A percentile compares a stretch with the other conserved stretches of the same genome.
Conservation (phyloP, 1,284 basidiomycete species). For the Pholiota adiposa region DNA sequence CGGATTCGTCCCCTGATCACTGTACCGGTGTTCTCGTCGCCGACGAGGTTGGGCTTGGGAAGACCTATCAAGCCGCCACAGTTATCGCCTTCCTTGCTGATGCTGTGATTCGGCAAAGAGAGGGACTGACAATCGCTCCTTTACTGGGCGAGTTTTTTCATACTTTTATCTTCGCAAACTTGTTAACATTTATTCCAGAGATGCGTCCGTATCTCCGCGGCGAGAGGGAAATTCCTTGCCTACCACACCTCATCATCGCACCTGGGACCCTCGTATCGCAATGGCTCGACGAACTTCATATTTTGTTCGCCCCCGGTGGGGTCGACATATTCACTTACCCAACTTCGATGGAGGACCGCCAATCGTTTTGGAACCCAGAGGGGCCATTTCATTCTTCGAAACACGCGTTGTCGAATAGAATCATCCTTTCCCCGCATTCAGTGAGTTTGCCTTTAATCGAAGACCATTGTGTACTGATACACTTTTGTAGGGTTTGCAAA, state of each 20-base stretch:
- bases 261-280: conserved; percentile 31
- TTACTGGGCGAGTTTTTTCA: conserved; percentile 23
- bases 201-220: conserved; percentile 20
- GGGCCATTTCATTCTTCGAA: conserved; percentile 25
- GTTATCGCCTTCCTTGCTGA: conserved; percentile 28
- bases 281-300: conserved; percentile 29
- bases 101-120: conserved; percentile 6
- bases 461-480: neutral
- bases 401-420: conserved; percentile 19
- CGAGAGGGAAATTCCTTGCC: conserved; percentile 8
- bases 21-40: conserved; percentile 27
- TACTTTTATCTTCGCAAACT: neutral
- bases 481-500: conserved; percentile 16
- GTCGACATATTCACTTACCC: conserved; percentile 28
- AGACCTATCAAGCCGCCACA: conserved; percentile 27
- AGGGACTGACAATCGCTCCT: conserved; percentile 9
- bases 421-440: conserved; percentile 32
- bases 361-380: conserved; percentile 27
- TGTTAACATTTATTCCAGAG: conserved; percentile 9
- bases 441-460: conserved; percentile 18
- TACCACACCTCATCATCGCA: conserved; percentile 30
- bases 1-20: neutral
- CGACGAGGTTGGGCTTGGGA: conserved; percentile 38
- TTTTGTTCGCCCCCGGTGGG: conserved; percentile 14
- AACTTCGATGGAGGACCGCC: conserved; percentile 18